Conservation (phyloP, 257 asterid genomes). For the Sherardia arvensis region DNA sequence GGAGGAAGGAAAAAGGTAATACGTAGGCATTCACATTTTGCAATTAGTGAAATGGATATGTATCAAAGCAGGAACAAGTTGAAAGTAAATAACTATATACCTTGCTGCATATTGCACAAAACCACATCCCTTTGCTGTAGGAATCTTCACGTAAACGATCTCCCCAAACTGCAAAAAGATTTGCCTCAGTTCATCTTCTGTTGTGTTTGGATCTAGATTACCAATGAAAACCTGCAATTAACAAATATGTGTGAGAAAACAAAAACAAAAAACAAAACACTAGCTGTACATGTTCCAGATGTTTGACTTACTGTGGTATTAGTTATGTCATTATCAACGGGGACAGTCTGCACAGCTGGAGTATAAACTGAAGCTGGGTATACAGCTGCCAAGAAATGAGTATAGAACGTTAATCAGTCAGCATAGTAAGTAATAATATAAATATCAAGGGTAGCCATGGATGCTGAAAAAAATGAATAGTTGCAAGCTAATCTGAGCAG, state of each 20-base stretch:
- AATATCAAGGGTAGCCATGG: too few relatives aligned
- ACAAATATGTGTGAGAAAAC: conserved; percentile 11
- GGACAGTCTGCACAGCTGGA: conserved; percentile 56
- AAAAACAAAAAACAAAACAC: neutral
- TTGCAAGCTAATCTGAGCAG: neutral
- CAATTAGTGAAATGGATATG: neutral
- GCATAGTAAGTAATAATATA: too few relatives aligned
- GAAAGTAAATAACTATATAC: conserved; percentile 22
- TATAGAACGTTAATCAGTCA: neutral
- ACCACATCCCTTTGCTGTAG: conserved; percentile 82
- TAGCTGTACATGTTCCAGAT: conserved; percentile 7
- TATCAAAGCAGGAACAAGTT: neutral
- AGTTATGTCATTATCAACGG: conserved; percentile 64
- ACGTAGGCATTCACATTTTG: neutral
- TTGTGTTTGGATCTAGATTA: conserved; percentile 68
- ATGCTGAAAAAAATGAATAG: neutral
- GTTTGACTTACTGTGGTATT: conserved; percentile 72
- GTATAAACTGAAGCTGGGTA: conserved; percentile 64
- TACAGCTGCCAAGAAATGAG: conserved; percentile 37
- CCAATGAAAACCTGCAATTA: conserved; percentile 67
- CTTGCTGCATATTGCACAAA: conserved; percentile 84
- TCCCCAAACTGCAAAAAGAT: conserved; percentile 78
- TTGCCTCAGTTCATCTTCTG: conserved; percentile 84
- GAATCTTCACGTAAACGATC: conserved; percentile 72
- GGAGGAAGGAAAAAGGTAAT: neutral